Conservation (phyloP, 1,284 basidiomycete species). For the Flammula alnicola region DNA sequence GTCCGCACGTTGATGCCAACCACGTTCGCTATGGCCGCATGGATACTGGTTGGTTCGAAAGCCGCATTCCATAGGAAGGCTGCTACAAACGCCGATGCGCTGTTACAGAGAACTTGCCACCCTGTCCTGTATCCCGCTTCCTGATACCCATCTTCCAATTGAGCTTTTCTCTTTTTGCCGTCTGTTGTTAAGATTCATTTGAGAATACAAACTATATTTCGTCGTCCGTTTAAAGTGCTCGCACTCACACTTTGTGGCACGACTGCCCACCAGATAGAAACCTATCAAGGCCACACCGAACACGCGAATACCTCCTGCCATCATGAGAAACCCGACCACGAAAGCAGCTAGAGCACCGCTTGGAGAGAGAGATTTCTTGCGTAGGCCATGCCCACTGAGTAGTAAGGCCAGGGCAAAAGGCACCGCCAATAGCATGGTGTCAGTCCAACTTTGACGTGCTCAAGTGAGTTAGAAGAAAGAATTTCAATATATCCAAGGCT, state of each 20-base stretch:
- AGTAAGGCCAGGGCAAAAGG: conserved; percentile 38
- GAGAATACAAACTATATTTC: background rate
- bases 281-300: conserved; percentile 80
- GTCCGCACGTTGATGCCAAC: conserved; percentile 25
- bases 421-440: no score
- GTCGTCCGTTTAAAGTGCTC: background rate
- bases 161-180: conserved; percentile 70
- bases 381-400: conserved; percentile 49
- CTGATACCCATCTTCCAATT: conserved; percentile 80
- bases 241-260: conserved; percentile 78
- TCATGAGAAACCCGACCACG: conserved; percentile 69
- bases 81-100: conserved; percentile 70
- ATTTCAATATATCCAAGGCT: no score
- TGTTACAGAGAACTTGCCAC: conserved; percentile 85
- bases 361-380: conserved; percentile 64
- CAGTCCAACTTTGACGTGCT: no score
- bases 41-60: conserved; percentile 50
- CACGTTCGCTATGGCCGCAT: conserved; percentile 30
- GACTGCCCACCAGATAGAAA: conserved; percentile 84
- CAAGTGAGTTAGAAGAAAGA: no score
- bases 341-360: conserved; percentile 80
- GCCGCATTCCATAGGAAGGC: conserved; percentile 66
- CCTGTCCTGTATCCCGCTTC: conserved; percentile 73
- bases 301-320: conserved; percentile 61
- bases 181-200: conserved; percentile 39